phyloP scores from a whole-genome alignment of 495 filamentous ascomycete species.

The Cenococcum geophilum region DNA sequence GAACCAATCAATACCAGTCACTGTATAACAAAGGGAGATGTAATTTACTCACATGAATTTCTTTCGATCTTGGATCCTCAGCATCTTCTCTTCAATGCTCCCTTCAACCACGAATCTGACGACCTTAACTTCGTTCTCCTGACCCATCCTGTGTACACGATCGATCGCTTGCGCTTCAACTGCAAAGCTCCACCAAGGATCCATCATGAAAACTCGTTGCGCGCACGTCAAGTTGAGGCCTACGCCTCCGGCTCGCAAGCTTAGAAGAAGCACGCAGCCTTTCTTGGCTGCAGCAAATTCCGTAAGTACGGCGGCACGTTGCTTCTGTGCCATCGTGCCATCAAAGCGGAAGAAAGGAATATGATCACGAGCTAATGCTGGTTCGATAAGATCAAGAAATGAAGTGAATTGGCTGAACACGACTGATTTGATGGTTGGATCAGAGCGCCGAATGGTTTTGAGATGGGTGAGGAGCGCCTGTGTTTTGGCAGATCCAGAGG shows the following conservation, averaged over 20 bases:
- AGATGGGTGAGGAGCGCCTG: constrained; percentile 70
- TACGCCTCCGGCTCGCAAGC: constrained; percentile 85
- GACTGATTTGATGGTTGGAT: constrained; percentile 73
- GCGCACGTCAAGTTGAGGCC: constrained; percentile 88
- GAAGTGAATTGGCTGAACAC: constrained; percentile 97
- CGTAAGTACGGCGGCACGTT: constrained; percentile 64
- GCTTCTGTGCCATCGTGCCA: constrained; percentile 81
- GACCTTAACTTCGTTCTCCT: constrained; percentile 77
- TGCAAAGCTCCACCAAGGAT: constrained; percentile 98
- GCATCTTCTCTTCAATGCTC: constrained; percentile 91
- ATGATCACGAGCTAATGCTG: constrained; percentile 60
- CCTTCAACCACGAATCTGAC: constrained; percentile 79
- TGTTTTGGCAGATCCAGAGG: constrained; percentile 81
- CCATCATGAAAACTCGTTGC: constrained; percentile 93
- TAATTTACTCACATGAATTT: constrained; percentile 69
- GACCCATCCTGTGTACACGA: constrained; percentile 97
- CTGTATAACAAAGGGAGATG: background rate
- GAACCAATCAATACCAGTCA: constrained; percentile 18
- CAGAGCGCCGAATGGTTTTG: constrained; percentile 52
- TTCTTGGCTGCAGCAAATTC: constrained; percentile 54
- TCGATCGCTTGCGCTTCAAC: constrained; percentile 97
- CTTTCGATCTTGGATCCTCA: constrained; percentile 90
- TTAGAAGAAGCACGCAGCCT: constrained; percentile 65
- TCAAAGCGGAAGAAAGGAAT: constrained; percentile 84
- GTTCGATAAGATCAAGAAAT: constrained; percentile 84